Percentiles rank a stretch among this genome's conserved stretches.
Conservation (phyloP, 1,284 basidiomycete species). For the Austroboletus novae-zelandiae region DNA sequence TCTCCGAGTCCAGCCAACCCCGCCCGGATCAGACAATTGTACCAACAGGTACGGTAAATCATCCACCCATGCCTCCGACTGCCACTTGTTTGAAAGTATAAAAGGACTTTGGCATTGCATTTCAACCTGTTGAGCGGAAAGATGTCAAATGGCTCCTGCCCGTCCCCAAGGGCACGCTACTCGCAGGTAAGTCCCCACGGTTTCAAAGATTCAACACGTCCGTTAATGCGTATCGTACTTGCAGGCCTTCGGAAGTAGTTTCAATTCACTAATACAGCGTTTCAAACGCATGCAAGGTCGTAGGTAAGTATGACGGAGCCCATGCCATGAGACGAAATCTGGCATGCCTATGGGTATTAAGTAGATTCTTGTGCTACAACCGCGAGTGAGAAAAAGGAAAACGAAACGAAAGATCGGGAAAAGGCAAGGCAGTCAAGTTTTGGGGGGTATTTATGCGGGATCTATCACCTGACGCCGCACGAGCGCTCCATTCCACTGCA, state of each 20-base stretch:
- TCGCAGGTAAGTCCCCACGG: slow-evolving; percentile 1
- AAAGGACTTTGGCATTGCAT: slow-evolving; percentile 4
- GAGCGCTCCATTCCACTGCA: slow-evolving; percentile 26
- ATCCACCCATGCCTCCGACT: slow-evolving; percentile 22
- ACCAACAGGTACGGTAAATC: not conserved
- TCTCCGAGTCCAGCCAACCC: slow-evolving; percentile 3
- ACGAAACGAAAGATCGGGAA: not conserved
- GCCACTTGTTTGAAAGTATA: slow-evolving; percentile 19
- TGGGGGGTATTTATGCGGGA: slow-evolving; percentile 29
- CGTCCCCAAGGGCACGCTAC: no score
- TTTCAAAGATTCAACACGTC: not conserved
- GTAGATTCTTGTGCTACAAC: slow-evolving; percentile 4
- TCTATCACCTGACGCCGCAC: slow-evolving; percentile 31
- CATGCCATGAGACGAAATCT: slow-evolving; percentile 2
- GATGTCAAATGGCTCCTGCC: no score
- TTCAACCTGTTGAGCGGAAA: no score
- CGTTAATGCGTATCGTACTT: not conserved
- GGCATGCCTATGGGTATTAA: slow-evolving; percentile 10
- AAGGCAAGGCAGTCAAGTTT: slow-evolving; percentile 1
- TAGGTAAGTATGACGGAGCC: slow-evolving; percentile 7
- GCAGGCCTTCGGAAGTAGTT: not conserved
- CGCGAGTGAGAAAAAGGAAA: not conserved
- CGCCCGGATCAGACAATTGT: not conserved
- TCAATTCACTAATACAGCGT: not conserved
- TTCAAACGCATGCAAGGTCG: slow-evolving; percentile 3